A percentile compares a stretch with the other conserved stretches of the same genome.
Conservation (phyloP, 108 stramenopile genomes). For the Nannochloropsis granulata region DNA sequence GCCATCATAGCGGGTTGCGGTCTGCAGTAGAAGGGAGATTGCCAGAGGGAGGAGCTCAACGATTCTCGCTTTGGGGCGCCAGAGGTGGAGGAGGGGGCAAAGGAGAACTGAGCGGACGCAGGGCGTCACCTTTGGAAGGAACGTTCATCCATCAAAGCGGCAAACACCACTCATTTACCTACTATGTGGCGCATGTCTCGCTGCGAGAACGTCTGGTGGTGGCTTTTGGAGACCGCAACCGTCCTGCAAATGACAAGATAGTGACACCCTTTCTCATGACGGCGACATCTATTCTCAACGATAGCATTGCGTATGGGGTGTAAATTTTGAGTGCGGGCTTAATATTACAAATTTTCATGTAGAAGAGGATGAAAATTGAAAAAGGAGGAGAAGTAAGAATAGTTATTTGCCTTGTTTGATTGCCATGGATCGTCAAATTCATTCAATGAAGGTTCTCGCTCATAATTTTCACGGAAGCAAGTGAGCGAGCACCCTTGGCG, state of each 20-base stretch:
- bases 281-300: neutral
- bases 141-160: neutral
- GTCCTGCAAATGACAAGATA: neutral
- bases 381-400: no score
- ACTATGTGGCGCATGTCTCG: neutral
- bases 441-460: no score
- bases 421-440: no score
- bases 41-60: neutral
- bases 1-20: neutral
- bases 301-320: neutral
- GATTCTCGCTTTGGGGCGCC: neutral
- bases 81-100: neutral
- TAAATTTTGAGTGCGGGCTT: no score
- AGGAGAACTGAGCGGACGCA: neutral
- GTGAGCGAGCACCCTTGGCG: no score
- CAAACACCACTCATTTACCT: neutral
- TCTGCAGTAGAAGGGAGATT: neutral
- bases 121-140: neutral
- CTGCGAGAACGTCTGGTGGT: neutral
- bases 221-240: neutral
- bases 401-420: no score
- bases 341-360: no score
- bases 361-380: no score
- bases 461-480: no score
- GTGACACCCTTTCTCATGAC: neutral